phyloP scores from a whole-genome alignment of 2,329 filamentous ascomycete species.

The Hypoxylon sp. region DNA sequence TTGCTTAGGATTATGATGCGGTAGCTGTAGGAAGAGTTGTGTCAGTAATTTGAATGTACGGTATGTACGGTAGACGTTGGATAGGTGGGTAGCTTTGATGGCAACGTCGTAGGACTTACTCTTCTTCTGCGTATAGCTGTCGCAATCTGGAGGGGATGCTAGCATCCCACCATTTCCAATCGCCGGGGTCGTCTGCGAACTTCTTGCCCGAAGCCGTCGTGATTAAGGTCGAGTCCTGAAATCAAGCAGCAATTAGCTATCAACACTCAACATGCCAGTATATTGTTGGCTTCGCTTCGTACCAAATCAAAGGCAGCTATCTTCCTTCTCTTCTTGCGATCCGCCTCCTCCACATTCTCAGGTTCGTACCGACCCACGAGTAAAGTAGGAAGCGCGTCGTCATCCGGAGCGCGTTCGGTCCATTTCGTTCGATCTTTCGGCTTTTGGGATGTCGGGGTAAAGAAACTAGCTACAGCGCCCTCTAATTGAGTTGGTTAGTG shows the following conservation, averaged over 20 bases:
- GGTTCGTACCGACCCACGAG: constrained; percentile 77
- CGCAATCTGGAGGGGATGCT: constrained; percentile 73
- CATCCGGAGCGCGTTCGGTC: constrained; percentile 67
- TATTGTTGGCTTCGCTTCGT: constrained; percentile 28
- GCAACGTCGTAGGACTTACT: constrained; percentile 63
- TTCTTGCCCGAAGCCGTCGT: constrained; percentile 80
- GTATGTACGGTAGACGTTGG: no score
- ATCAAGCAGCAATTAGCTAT: neutral
- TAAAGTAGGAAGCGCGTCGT: constrained; percentile 64
- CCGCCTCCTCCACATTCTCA: constrained; percentile 46
- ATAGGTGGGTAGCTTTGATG: no score
- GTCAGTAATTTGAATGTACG: neutral
- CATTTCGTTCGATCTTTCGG: constrained; percentile 78
- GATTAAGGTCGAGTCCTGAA: constrained; percentile 87
- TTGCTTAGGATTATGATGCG: constrained; percentile 85
- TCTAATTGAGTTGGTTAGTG: no score
- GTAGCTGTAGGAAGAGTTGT: constrained; percentile 61
- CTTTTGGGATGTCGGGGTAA: constrained; percentile 86
- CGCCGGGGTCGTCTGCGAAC: constrained; percentile 72
- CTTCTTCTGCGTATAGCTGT: constrained; percentile 72
- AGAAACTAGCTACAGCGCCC: constrained; percentile 81
- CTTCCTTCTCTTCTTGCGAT: constrained; percentile 57
- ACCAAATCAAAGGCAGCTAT: constrained; percentile 77
- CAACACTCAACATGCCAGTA: constrained; percentile 4
- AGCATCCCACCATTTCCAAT: constrained; percentile 95